phyloP scores from a whole-genome alignment of 2,329 filamentous ascomycete species.

The Pseudogymnoascus sp. region DNA sequence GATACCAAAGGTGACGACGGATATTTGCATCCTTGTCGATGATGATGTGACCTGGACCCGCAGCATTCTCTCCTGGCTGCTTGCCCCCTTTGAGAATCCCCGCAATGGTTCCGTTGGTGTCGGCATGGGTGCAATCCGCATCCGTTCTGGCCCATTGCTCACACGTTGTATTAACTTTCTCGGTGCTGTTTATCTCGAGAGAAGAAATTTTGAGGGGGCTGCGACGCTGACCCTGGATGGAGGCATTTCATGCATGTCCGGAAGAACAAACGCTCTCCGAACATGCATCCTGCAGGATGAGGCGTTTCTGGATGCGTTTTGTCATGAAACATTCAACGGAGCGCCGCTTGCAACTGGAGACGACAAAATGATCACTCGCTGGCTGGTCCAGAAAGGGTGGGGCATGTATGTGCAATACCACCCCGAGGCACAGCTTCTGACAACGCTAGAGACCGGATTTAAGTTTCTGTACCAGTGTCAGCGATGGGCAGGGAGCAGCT shows the following conservation, averaged over 20 bases:
- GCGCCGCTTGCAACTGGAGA: conserved; percentile 88
- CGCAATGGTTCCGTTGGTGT: conserved; percentile 81
- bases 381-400: conserved; percentile 82
- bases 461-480: conserved; percentile 88
- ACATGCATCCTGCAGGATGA: conserved; percentile 75
- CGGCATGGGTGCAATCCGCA: conserved; percentile 71
- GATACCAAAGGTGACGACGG: conserved; percentile 70
- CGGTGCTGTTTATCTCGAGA: conserved; percentile 78
- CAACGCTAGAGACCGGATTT: conserved; percentile 74
- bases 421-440: conserved; percentile 77
- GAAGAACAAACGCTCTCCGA: conserved; percentile 80
- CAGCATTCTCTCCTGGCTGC: conserved; percentile 76
- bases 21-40: conserved; percentile 81
- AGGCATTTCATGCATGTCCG: conserved; percentile 85
- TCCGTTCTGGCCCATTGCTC: conserved; percentile 49
- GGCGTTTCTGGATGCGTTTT: conserved; percentile 77
- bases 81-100: conserved; percentile 78
- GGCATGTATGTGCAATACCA: conserved; percentile 91
- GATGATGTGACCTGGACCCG: conserved; percentile 85
- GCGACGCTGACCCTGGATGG: conserved; percentile 88
- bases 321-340: conserved; percentile 75
- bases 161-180: conserved; percentile 75
- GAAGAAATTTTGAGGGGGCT: conserved; percentile 88
- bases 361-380: conserved; percentile 93
- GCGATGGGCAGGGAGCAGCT: conserved; percentile 90